A percentile compares a stretch with the other conserved stretches of the same genome.
Evolutionary conservation across 371 early-diverging fungal species (phyloP).

Genomic region (Syncephalastrum contaminatum): DNA sequence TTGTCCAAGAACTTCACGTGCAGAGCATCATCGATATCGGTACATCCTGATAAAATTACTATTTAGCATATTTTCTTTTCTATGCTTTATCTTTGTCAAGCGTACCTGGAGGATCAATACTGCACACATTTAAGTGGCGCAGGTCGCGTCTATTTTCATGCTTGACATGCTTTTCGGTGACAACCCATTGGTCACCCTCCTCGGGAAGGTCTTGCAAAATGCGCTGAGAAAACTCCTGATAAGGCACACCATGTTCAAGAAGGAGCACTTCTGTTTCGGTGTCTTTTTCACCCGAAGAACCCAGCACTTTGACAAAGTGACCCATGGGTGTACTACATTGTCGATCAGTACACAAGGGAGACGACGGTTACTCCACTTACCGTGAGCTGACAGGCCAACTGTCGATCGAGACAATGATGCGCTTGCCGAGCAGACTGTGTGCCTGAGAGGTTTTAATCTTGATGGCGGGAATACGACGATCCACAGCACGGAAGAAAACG

Average conservation of each 20-base stretch:
- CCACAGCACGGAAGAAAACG: conserved; percentile 85
- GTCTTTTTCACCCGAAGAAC: conserved; percentile 87
- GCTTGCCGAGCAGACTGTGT: conserved; percentile 66
- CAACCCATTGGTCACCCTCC: conserved; percentile 88
- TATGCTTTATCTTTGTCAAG: conserved; percentile 9
- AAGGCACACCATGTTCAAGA: conserved; percentile 95
- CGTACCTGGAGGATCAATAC: conserved; percentile 96
- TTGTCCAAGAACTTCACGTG: conserved; percentile 83
- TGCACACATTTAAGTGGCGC: conserved; percentile 84
- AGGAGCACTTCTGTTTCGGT: conserved; percentile 95
- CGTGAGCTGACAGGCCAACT: conserved; percentile 79
- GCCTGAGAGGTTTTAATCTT: conserved; percentile 90
- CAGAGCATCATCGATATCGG: conserved; percentile 99
- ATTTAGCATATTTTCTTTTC: conserved; percentile 3
- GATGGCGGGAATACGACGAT: conserved; percentile 90
- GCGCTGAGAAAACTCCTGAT: conserved; percentile 85
- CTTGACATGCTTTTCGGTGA: conserved; percentile 68
- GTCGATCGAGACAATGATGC: conserved; percentile 92
- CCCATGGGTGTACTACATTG: conserved; percentile 67
- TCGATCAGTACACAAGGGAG: not conserved
- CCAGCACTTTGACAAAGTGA: conserved; percentile 90
- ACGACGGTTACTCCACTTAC: conserved; percentile 26
- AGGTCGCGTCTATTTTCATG: conserved; percentile 74
- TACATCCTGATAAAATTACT: conserved; percentile 70
- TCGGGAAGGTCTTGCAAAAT: conserved; percentile 79